phyloP scores from a whole-genome alignment of 2,329 filamentous ascomycete genomes.

The Colletotrichum brevisporum region DNA sequence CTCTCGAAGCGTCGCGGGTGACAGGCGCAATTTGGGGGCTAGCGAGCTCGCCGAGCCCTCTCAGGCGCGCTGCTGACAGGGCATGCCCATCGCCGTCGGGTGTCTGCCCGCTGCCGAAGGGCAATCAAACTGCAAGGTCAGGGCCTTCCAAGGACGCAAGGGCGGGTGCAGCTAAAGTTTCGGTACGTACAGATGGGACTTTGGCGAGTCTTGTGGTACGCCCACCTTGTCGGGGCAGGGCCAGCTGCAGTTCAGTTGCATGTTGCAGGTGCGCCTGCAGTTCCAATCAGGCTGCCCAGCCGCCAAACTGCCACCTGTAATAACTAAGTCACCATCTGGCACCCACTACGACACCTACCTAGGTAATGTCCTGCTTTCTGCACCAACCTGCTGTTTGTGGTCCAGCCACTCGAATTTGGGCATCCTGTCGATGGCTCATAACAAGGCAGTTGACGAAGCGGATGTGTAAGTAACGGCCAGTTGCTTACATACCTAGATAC shows the following conservation, averaged over 20 bases:
- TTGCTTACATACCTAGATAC: too few species aligned
- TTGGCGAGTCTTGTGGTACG: neutral
- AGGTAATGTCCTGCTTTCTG: neutral
- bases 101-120: neutral
- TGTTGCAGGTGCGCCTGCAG: neutral
- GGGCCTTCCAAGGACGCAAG: too few species aligned
- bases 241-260: neutral
- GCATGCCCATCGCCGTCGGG: constrained; percentile 16
- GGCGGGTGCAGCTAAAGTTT: too few species aligned
- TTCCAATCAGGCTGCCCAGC: neutral
- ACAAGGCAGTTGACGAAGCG: too few species aligned
- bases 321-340: neutral
- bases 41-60: constrained; percentile 25
- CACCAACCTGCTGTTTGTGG: constrained; percentile 1
- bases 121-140: neutral
- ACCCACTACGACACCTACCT: too few species aligned
- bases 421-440: neutral
- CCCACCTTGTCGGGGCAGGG: neutral
- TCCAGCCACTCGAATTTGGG: constrained; percentile 2
- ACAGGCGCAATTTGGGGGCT: constrained; percentile 37
- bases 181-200: neutral
- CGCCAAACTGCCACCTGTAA: too few species aligned
- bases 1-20: constrained; percentile 3
- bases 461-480: too few species aligned
- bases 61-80: constrained; percentile 32